A percentile compares a stretch with the other conserved stretches of the same genome.
Evolutionary conservation across 257 asterid species (phyloP).

Genomic region (Lycium barbarum): DNA sequence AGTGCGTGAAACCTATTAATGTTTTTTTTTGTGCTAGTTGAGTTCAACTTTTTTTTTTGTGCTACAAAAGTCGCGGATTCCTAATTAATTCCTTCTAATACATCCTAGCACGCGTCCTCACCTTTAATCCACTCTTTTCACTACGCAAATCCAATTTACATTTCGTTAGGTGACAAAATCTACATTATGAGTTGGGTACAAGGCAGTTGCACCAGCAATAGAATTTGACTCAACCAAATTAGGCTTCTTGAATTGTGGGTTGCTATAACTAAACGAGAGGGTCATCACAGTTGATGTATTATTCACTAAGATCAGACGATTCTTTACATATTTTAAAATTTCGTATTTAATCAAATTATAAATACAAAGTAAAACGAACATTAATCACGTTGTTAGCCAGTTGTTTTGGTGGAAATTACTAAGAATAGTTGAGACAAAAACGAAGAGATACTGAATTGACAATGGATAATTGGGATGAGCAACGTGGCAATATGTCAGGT

Average conservation of each 20-base stretch:
- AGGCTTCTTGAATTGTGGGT: background rate
- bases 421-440: background rate
- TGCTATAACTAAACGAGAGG: background rate
- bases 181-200: background rate
- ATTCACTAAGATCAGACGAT: no score
- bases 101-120: background rate
- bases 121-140: background rate
- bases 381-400: no score
- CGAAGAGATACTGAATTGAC: background rate
- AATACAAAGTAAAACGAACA: no score
- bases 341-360: no score
- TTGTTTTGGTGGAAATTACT: no score
- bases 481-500: constrained; percentile 4
- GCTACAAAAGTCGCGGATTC: no score
- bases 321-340: no score
- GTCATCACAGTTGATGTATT: background rate
- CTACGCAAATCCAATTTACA: background rate
- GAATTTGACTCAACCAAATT: background rate
- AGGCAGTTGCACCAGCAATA: background rate
- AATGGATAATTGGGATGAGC: background rate
- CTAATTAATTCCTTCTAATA: background rate
- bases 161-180: background rate
- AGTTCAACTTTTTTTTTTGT: no score
- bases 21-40: no score
- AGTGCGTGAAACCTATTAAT: no score